These are phyloP conservation scores for Arthrobotrys conoides DNA, from an alignment of 2,329 filamentous ascomycete genomes.

Conservation along the genomic window DNA sequence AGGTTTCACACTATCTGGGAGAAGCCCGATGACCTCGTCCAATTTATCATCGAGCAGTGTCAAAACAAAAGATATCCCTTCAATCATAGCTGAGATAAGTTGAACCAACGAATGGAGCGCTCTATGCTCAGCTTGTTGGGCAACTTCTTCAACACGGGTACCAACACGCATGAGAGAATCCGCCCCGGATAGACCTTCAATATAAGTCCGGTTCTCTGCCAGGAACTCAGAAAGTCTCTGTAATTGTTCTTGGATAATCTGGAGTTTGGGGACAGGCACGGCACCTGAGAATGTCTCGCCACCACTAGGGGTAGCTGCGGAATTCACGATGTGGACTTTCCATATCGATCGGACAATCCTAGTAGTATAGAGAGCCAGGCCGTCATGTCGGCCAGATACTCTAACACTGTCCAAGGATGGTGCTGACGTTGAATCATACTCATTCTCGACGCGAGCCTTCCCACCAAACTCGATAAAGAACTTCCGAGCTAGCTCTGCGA, in stretches of 20 bases:
- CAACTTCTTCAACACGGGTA: conserved; percentile 90
- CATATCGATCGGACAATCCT: conserved; percentile 90
- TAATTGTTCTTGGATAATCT: conserved; percentile 82
- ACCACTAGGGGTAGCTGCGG: conserved; percentile 71
- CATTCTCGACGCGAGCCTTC: conserved; percentile 81
- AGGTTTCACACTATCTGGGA: conserved; percentile 79
- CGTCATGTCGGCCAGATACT: conserved; percentile 90
- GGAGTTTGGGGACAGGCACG: conserved; percentile 78
- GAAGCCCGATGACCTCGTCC: conserved; percentile 83
- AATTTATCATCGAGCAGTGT: conserved; percentile 95
- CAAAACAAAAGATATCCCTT: conserved; percentile 95
- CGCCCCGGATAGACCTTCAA: conserved; percentile 92
- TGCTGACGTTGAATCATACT: conserved; percentile 66
- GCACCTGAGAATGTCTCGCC: conserved; percentile 77
- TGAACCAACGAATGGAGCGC: conserved; percentile 88
- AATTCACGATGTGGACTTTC: conserved; percentile 80
- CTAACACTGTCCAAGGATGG: conserved; percentile 78
- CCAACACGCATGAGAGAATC: conserved; percentile 83
- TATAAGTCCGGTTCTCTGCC: conserved; percentile 87
- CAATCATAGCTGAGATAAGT: conserved; percentile 89
- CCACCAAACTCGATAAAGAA: conserved; percentile 95
- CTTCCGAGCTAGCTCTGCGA: conserved; percentile 85
- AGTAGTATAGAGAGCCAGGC: conserved; percentile 87
- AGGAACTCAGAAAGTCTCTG: conserved; percentile 85
- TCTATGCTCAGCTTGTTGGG: conserved; percentile 92